Evolutionary conservation across 73 alveolate genomes (phyloP), one percentile per base, ranked within the genome.

Genomic region (Uronychia binucleata): DNA sequence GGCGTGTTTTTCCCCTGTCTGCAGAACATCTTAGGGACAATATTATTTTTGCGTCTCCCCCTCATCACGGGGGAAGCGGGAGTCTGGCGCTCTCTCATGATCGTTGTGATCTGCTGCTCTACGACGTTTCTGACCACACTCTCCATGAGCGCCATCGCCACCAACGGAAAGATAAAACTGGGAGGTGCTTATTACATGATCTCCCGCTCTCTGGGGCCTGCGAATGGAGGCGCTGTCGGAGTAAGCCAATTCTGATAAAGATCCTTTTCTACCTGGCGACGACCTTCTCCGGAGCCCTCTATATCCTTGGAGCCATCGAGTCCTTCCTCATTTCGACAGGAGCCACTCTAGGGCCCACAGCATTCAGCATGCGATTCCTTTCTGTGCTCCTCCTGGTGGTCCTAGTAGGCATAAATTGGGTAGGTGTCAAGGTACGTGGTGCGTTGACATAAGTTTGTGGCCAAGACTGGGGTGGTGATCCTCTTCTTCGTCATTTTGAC

Each of bases 191-290:
- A 91, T 84, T 91, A 77, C 74, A 28, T 91, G 34, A 78, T 88
- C 29, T 88, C 96, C 0, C 58, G 96, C 27, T 91, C 96, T 0
- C 58, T 91, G 29, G 96, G 96, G 32, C 94, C 96, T 32, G 87
- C 96, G 0, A 87, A 82, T 27, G 96, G 96, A 30, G 96, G 96
- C 0, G 88, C 96, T 34, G 81, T 91, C 25, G 96, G 96, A 1
- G 67, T 46, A 46, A 5, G n/a, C 5, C 19, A 19, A 5, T 46
- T 46, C 19, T 46, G 19, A 19, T 46, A 11, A 11, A 46, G 67
- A 59, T 88, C 30, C 88, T 91, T 0, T 91, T 86, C 80, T 91
- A 86, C 60, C 35, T 91, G 33, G 96, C 92, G 25, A 75, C 92
- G 1, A 88, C 96, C 26, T 32, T 88, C 35, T 89, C 96, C 27